Base-by-base conservation (phyloP, 140 eudicot genomes). In the Ambrosia hybrid region DNA sequence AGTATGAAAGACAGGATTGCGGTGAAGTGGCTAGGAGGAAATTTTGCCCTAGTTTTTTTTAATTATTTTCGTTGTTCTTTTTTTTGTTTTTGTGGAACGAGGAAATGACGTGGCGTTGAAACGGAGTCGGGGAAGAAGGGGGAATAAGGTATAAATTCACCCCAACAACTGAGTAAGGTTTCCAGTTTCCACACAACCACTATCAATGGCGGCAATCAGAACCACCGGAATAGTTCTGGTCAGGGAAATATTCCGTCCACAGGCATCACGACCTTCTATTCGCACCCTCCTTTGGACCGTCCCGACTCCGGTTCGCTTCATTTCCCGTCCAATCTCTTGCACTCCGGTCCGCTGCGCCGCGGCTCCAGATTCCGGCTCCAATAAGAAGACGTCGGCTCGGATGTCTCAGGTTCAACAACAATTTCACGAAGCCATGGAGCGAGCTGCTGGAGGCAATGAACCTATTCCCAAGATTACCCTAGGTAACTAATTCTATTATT, bases 391-490 rank as follows among this genome's bases (percentile, higher is more conserved):
- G 34, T 82, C 98, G 57, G 72, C 98, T 14, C 80, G 97, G 70
- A 46, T 89, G 71, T 84, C 91, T 43, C 96, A 87, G 83, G 89
- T 89, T 7, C 93, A 90, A 41, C 90, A 89, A 72, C 87, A 87
- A 3, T 14, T 92, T 68, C 69, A 66, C 37, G 85, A 87, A 77
- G 95, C 98, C 6, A 73, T 83, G 77, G 95, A 92, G 76, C 82
- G 96, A 59, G 79, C 96, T 68, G 78, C 75, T 39, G 93, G 91
- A 8, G 82, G 79, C 68, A 65, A 77, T 17, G 92, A 89, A 57
- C 92, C 96, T 57, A 83, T 86, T 38, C 95, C 98, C 1, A 85
- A 84, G 59, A 85, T 92, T 67, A 83, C 89, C 56, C 78, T 92
- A 57, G 98, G 98, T 91, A 79, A 51, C 51, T 1, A 0, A 11